Conservation (phyloP, 2,329 filamentous ascomycete species). For the Diplodia corticola region DNA sequence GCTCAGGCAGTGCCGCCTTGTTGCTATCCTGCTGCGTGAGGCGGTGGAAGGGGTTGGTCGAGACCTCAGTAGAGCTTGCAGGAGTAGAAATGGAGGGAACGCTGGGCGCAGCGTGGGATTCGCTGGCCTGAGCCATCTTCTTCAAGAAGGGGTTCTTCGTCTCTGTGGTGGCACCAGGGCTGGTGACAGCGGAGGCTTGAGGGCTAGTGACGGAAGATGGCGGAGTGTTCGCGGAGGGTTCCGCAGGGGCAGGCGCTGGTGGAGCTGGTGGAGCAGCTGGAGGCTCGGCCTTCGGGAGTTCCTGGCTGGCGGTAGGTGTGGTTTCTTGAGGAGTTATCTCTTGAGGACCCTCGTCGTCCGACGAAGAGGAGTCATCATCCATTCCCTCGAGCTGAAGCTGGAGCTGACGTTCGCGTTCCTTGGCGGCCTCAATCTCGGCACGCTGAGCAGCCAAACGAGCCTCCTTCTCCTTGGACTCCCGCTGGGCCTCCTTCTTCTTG, state of each 20-base stretch:
- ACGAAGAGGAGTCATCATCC: slow-evolving; percentile 71
- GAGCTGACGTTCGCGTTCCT: slow-evolving; percentile 85
- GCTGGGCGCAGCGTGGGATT: slow-evolving; percentile 53
- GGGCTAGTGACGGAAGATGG: slow-evolving; percentile 48
- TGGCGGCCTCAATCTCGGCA: slow-evolving; percentile 88
- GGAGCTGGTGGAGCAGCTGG: slow-evolving; percentile 49
- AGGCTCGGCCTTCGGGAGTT: slow-evolving; percentile 46
- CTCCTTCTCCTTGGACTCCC: slow-evolving; percentile 87
- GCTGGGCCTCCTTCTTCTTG: slow-evolving; percentile 82
- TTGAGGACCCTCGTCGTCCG: slow-evolving; percentile 69
- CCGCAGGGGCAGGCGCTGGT: slow-evolving; percentile 30
- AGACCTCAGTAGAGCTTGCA: slow-evolving; percentile 56
- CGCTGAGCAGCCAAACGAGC: slow-evolving; percentile 78
- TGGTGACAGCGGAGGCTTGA: slow-evolving; percentile 52
- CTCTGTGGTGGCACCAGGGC: slow-evolving; percentile 59
- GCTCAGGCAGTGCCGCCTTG: slow-evolving; percentile 48
- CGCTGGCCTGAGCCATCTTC: slow-evolving; percentile 73
- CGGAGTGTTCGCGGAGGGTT: slow-evolving; percentile 43
- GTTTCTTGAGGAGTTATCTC: slow-evolving; percentile 65
- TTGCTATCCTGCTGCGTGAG: slow-evolving; percentile 64
- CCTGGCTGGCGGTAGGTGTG: slow-evolving; percentile 59
- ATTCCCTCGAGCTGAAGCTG: slow-evolving; percentile 81
- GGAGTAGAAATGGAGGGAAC: slow-evolving; percentile 45
- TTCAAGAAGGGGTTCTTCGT: slow-evolving; percentile 95
- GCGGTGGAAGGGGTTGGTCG: slow-evolving; percentile 96